Evolutionary conservation across 768 basidiomycete genomes (phyloP).

Genomic region (Sporobolomyces roseus): DNA sequence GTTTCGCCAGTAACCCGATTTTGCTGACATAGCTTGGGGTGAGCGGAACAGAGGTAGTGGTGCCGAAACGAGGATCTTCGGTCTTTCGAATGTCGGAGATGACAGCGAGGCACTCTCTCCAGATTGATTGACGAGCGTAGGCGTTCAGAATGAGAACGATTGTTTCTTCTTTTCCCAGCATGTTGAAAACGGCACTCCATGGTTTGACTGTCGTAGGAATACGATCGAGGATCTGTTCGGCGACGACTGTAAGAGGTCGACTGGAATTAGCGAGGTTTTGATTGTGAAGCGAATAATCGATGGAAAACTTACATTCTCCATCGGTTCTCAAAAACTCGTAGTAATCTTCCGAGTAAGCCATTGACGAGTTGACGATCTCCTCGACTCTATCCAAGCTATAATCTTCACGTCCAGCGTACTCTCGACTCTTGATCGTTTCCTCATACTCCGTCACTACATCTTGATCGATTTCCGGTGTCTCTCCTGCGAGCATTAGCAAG

Average conservation of each 20-base stretch:
- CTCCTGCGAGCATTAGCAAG: background rate
- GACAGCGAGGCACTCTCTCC: conserved; percentile 88
- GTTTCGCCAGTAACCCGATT: conserved; percentile 54
- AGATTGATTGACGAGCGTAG: conserved; percentile 58
- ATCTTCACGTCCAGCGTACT: conserved; percentile 16
- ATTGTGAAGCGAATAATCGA: background rate
- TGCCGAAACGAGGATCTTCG: conserved; percentile 70
- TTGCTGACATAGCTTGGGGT: conserved; percentile 55
- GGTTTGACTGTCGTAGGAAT: conserved; percentile 8
- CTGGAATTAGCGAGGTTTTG: background rate
- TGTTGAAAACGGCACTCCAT: background rate
- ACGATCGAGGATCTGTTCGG: conserved; percentile 25
- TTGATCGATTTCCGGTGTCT: conserved; percentile 14
- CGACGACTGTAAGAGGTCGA: background rate
- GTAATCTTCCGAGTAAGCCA: conserved; percentile 29
- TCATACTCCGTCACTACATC: conserved; percentile 14
- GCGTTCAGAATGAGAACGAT: conserved; percentile 27
- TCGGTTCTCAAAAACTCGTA: conserved; percentile 16
- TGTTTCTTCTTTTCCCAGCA: conserved; percentile 22
- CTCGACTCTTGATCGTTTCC: conserved; percentile 7
- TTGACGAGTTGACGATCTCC: conserved; percentile 6
- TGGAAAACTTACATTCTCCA: conserved; percentile 5
- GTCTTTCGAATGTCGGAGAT: conserved; percentile 64
- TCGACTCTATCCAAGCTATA: conserved; percentile 18
- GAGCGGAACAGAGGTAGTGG: conserved; percentile 66